Conservation (phyloP, 1,139 yeast genomes). For the Protomyces gravidus region DNA sequence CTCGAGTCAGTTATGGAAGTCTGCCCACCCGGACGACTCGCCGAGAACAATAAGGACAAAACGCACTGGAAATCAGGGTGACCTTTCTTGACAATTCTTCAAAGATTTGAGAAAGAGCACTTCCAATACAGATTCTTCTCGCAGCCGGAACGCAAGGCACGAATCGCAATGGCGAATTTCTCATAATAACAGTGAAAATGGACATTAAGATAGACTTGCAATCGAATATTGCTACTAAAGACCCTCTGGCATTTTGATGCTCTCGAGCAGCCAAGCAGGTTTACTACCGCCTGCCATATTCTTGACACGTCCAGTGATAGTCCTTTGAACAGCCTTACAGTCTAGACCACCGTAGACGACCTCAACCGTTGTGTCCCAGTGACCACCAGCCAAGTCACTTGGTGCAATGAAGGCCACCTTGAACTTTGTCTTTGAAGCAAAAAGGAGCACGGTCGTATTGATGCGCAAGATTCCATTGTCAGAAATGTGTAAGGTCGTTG, state of each 20-base stretch:
- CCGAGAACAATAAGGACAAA: too few species aligned
- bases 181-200: too few species aligned
- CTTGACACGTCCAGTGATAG: slow-evolving; percentile 1
- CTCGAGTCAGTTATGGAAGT: too few species aligned
- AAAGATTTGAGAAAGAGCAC: too few species aligned
- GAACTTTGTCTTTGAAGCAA: slow-evolving; percentile 20
- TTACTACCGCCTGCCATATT: neutral
- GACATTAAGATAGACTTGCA: too few species aligned
- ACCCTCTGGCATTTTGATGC: slow-evolving; percentile 22
- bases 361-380: slow-evolving; percentile 8
- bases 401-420: slow-evolving; percentile 11
- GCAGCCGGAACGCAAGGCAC: too few species aligned
- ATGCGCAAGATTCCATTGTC: slow-evolving; percentile 16
- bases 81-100: too few species aligned
- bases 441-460: slow-evolving; percentile 7
- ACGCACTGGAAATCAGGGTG: too few species aligned
- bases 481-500: slow-evolving; percentile 1
- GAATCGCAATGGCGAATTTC: too few species aligned
- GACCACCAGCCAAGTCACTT: slow-evolving; percentile 6
- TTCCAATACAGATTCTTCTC: too few species aligned
- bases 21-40: too few species aligned
- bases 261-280: slow-evolving; percentile 18
- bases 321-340: slow-evolving; percentile 1
- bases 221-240: neutral
- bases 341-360: slow-evolving; percentile 23